Percentiles rank a stretch among this genome's conserved stretches.
These are phyloP conservation scores for Coemansia sp. DNA, from an alignment of 192 early-diverging fungal species.

Conservation along the genomic window DNA sequence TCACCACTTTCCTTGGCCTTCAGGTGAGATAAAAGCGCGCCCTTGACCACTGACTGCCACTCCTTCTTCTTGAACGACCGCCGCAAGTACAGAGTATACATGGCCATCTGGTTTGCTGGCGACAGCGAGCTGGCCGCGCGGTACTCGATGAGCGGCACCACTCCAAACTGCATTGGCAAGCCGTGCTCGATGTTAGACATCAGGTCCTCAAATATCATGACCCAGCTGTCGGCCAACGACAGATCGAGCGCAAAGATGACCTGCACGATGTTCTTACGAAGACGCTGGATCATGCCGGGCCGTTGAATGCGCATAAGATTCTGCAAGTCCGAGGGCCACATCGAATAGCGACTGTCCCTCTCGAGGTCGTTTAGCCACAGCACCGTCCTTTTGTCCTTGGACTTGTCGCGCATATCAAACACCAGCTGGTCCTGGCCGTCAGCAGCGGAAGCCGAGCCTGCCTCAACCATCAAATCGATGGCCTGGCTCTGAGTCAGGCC, in stretches of 20 bases:
- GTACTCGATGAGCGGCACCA: slow-evolving; percentile 66
- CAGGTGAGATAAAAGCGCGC: slow-evolving; percentile 24
- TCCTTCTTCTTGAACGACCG: slow-evolving; percentile 35
- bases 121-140: slow-evolving; percentile 20
- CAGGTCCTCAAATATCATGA: slow-evolving; percentile 66
- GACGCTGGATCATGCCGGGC: slow-evolving; percentile 69
- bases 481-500: slow-evolving; percentile 35
- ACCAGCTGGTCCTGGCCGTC: slow-evolving; percentile 19
- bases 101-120: slow-evolving; percentile 30
- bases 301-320: slow-evolving; percentile 61
- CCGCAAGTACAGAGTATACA: slow-evolving; percentile 37
- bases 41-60: slow-evolving; percentile 28
- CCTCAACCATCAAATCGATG: slow-evolving; percentile 20
- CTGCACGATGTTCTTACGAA: slow-evolving; percentile 79
- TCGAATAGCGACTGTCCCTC: slow-evolving; percentile 71
- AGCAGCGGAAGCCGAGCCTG: not conserved
- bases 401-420: slow-evolving; percentile 78
- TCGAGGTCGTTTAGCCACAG: slow-evolving; percentile 94
- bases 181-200: slow-evolving; percentile 63
- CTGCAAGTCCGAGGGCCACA: slow-evolving; percentile 61
- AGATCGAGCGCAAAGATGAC: slow-evolving; percentile 76
- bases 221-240: slow-evolving; percentile 50
- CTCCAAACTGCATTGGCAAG: slow-evolving; percentile 84
- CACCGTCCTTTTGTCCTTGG: slow-evolving; percentile 53
- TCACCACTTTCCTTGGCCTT: not conserved